Evolutionary conservation across 208 protist species (phyloP), one percentile per base, ranked within the genome.

Genomic region (Leishmania amazonensis): DNA sequence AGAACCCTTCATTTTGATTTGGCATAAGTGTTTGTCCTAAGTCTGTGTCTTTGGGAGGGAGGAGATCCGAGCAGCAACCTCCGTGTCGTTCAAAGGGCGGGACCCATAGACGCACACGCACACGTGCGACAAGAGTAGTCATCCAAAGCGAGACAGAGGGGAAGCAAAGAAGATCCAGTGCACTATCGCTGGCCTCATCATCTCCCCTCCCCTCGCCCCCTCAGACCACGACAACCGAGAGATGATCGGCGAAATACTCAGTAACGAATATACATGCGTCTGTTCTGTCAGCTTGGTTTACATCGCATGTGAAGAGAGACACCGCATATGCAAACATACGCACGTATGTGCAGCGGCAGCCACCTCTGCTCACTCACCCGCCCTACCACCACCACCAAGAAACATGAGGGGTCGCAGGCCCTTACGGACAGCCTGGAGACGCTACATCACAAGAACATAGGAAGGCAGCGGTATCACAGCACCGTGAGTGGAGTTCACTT

Each of bases 381-480:
- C 31, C 31, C n/a, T 7, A 67, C 58, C 58, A 49, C 13, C 58
- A 62, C 60, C 60, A 76, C 49, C 60, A 13, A 35, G 75, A 70
- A 31, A 31, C 40, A 24, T 17, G 45, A 38, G 42, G 67, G 28
- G 45, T 54, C 19, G 24, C 11, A 74, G 68, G 40, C 0, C 24
- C 28, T 51, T 21, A 54, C 54, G 28, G 45, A 74, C 45, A 53
- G 40, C 19, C 75, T 58, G 13, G 42, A 65, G 19, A 35, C 76
- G 2, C 49, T 80, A 85, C 40, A 85, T 21, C n/a, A 86, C 42
- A 49, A 86, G 83, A 1, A 76, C 75, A 40, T 86, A 86, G 31
- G 78, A 57, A 1, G 71, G 78, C 11, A 86, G 75, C 7, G 83
- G 83, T 38, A 86, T 65, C 9, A 82, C 67, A 54, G 75, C 68